Base-by-base conservation (phyloP, 2,329 filamentous ascomycete genomes). In the Colletotrichum lentis region DNA sequence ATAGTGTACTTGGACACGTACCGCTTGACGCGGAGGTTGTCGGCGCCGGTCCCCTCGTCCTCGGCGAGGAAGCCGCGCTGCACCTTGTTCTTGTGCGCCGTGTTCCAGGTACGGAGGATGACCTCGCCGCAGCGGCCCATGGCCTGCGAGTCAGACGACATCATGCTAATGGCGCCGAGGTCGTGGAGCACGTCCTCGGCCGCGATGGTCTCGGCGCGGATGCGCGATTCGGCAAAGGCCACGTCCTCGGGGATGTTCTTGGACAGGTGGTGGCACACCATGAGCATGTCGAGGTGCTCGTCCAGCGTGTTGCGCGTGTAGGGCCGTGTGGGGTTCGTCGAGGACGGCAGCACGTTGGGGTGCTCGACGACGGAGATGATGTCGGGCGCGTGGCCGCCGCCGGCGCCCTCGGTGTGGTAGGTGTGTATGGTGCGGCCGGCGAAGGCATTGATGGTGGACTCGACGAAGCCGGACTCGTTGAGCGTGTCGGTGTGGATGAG, bases 71-170 rank as follows among this genome's bases (percentile, higher is more conserved):
- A 76, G 0, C 95, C 95, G 10, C 94, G 87, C 80, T 97, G 94
- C 20, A 90, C 77, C 80, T 97, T 97, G 78, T 98, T 98, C 86
- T 97, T 97, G 81, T 97, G 93, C 0, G 95, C 95, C 2, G 95
- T 98, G 80, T 97, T 94, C 95, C 95, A 98, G 0, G 95, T 97
- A 14, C 95, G 88, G 27, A 96, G 84, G 69, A 98, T 88, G 62
- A 98, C 95, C 81, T 98, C 95, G 71, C 95, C 95, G 76, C 93
- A 97, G 58, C 95, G 91, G 64, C 95, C 95, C 95, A 98, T 98
- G 74, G 95, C 95, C 80, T 98, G 95, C 0, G 91, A 95, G 80
- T 98, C 95, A 0, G 91, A 94, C 69, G 90, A 93, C 93, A 98
- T 97, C 94, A 98, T 98, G 78, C 90, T 94, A 79, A 98, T 97